Evolutionary conservation across 495 filamentous ascomycete genomes (phyloP).

Genomic region (Trichoderma erinaceum): DNA sequence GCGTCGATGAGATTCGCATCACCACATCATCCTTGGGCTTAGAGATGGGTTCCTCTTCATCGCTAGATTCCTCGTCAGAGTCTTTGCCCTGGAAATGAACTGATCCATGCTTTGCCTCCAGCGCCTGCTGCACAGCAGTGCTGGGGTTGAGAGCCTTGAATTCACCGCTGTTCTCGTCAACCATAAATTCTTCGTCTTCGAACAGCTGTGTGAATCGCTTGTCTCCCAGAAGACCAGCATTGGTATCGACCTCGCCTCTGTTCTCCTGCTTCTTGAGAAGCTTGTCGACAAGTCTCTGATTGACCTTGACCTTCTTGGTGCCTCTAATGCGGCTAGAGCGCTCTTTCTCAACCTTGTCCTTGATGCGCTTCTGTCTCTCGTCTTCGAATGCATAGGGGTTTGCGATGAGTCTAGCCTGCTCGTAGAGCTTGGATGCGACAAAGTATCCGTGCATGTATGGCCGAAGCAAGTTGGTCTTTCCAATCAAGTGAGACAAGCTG

Average conservation of each 20-base stretch:
- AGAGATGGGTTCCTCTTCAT: slow-evolving; percentile 36
- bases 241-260: slow-evolving; percentile 58
- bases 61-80: slow-evolving; percentile 38
- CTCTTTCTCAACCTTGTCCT: slow-evolving; percentile 92
- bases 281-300: slow-evolving; percentile 77
- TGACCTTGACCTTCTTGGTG: slow-evolving; percentile 87
- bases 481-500: slow-evolving; percentile 79
- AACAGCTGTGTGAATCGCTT: slow-evolving; percentile 83
- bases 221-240: slow-evolving; percentile 64
- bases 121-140: slow-evolving; percentile 39
- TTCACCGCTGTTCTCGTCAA: slow-evolving; percentile 84
- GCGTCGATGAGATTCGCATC: slow-evolving; percentile 66
- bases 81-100: slow-evolving; percentile 20
- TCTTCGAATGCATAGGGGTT: slow-evolving; percentile 91
- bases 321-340: slow-evolving; percentile 85
- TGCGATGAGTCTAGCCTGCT: slow-evolving; percentile 84
- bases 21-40: slow-evolving; percentile 35
- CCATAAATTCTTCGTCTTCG: slow-evolving; percentile 83
- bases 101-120: slow-evolving; percentile 16
- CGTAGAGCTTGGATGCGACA: slow-evolving; percentile 84
- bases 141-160: slow-evolving; percentile 85
- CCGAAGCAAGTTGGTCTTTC: slow-evolving; percentile 74
- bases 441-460: slow-evolving; percentile 99
- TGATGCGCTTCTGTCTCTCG: slow-evolving; percentile 76
- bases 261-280: slow-evolving; percentile 75